Conservation (phyloP, 1,139 yeast species). For the Suhomyces bokatorum region DNA sequence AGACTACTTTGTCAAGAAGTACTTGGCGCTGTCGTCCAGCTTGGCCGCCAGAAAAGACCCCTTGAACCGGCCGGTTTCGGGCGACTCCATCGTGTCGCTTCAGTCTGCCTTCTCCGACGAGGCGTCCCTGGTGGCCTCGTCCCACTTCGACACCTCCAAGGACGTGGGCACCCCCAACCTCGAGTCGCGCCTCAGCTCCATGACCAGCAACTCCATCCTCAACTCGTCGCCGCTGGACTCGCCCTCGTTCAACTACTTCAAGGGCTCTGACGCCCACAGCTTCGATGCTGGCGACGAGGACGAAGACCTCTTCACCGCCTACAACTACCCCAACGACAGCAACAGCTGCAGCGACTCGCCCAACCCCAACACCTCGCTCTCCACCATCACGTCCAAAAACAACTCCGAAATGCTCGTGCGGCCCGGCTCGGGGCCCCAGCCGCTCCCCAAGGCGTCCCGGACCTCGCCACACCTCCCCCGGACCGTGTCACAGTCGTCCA, state of each 20-base stretch:
- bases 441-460: not conserved
- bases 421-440: not conserved
- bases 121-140: conserved; percentile 34
- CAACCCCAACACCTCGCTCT: conserved; percentile 20
- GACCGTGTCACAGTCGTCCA: conserved; percentile 4
- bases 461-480: conserved; percentile 2
- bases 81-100: conserved; percentile 39
- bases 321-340: conserved; percentile 1
- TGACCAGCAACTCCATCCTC: conserved; percentile 35
- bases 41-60: conserved; percentile 7
- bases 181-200: conserved; percentile 42
- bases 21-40: conserved; percentile 19
- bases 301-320: conserved; percentile 9
- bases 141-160: conserved; percentile 32
- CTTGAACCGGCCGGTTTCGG: conserved; percentile 33
- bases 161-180: conserved; percentile 12
- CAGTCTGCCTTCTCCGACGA: conserved; percentile 41
- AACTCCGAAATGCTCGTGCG: conserved; percentile 6
- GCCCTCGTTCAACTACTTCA: conserved; percentile 20
- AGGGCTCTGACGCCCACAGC: conserved; percentile 9
- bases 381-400: conserved; percentile 26
- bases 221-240: conserved; percentile 26
- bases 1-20: conserved; percentile 41
- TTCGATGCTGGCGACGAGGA: conserved; percentile 14
- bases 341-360: not conserved